phyloP scores from a whole-genome alignment of 2,329 filamentous ascomycete genomes.

The Nemania abortiva region DNA sequence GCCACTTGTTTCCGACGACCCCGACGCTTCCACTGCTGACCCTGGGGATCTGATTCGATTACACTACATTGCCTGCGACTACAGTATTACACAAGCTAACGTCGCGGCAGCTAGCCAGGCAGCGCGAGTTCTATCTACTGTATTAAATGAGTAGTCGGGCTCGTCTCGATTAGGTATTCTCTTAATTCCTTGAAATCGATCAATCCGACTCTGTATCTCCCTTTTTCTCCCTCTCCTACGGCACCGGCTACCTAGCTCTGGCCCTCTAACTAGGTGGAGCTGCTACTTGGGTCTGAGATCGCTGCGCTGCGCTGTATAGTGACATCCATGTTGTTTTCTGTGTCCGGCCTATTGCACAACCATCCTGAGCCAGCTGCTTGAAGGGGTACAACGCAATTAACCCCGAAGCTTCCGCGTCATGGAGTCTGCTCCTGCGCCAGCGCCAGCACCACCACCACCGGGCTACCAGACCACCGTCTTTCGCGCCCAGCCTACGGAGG shows the following conservation, averaged over 20 bases:
- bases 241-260: not conserved
- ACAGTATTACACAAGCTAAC: constrained; percentile 24
- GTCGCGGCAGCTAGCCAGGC: constrained; percentile 9
- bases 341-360: constrained; percentile 15
- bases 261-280: constrained; percentile 16
- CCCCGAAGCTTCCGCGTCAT: constrained; percentile 46
- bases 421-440: constrained; percentile 46
- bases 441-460: constrained; percentile 34
- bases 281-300: not conserved
- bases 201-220: constrained; percentile 15
- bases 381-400: constrained; percentile 34
- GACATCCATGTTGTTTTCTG: constrained; percentile 10
- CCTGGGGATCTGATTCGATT: constrained; percentile 24
- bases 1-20: constrained; percentile 43
- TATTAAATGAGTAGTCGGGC: not conserved
- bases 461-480: constrained; percentile 54
- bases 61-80: constrained; percentile 11
- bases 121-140: not conserved
- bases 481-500: constrained; percentile 53
- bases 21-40: constrained; percentile 30
- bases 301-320: constrained; percentile 15
- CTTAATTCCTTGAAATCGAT: constrained; percentile 41
- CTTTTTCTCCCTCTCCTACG: constrained; percentile 12
- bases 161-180: constrained; percentile 46
- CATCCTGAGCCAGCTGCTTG: constrained; percentile 14